A percentile compares a stretch with the other conserved stretches of the same genome.
phyloP scores from a whole-genome alignment of 805 yeast genomes.

The Jamesozyma lodderae region DNA sequence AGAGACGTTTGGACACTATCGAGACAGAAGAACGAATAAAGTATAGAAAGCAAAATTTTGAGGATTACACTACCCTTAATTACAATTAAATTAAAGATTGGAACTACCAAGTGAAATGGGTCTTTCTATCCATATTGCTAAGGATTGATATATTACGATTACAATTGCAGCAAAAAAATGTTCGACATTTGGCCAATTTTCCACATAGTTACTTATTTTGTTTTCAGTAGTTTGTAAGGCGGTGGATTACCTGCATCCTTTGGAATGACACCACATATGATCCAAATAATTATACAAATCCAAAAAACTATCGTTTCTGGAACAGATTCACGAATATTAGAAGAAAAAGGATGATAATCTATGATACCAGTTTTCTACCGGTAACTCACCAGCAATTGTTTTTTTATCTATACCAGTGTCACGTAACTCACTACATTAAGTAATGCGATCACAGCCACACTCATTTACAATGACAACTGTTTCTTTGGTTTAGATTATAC shows the following conservation, averaged over 20 bases:
- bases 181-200: no score
- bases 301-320: constrained; percentile 30
- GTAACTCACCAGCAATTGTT: constrained; percentile 15
- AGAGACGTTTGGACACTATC: constrained; percentile 7
- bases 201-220: no score
- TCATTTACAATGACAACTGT: no score
- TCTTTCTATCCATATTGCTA: constrained; percentile 8
- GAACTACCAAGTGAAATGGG: constrained; percentile 11
- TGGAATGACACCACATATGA: constrained; percentile 31
- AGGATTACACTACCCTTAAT: constrained; percentile 13
- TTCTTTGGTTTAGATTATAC: no score
- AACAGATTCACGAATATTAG: constrained; percentile 29
- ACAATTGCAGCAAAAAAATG: no score
- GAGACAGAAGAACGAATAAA: constrained; percentile 9
- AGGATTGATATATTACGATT: no score
- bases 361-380: constrained; percentile 30
- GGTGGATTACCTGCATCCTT: constrained; percentile 20
- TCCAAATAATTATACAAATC: constrained; percentile 34
- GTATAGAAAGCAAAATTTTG: constrained; percentile 17
- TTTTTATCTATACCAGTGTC: not conserved
- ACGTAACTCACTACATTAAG: no score
- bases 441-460: no score
- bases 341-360: constrained; percentile 19
- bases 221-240: constrained; percentile 20
- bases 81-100: constrained; percentile 6